Percentiles rank a stretch among this genome's conserved stretches.
phyloP scores from a whole-genome alignment of 176 grass and related monocot genomes.

The Pontederia paniculata region DNA sequence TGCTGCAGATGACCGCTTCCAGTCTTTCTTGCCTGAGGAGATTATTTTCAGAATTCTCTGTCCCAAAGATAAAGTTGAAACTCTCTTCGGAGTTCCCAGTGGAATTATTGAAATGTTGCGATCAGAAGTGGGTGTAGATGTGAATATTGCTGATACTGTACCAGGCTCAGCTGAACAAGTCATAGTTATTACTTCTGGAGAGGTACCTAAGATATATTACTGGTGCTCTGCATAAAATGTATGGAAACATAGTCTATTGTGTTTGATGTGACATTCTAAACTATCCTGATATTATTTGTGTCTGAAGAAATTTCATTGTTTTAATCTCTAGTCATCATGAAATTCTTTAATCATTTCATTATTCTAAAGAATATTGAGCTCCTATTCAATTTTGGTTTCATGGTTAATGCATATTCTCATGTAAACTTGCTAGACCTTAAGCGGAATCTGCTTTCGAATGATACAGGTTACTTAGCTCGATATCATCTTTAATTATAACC shows the following conservation, averaged over 20 bases:
- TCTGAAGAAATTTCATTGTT: no score
- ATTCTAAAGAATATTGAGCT: no score
- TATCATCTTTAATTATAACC: no score
- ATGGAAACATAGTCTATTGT: background rate
- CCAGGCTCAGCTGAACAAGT: conserved; percentile 67
- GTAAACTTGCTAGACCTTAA: no score
- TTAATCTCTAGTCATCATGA: no score
- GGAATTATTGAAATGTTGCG: conserved; percentile 79
- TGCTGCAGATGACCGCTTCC: conserved; percentile 40
- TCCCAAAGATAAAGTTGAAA: conserved; percentile 67
- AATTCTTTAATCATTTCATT: no score
- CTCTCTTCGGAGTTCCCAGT: conserved; percentile 39
- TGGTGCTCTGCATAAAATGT: background rate
- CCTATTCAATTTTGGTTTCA: no score
- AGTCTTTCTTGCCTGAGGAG: conserved; percentile 38
- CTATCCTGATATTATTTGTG: no score
- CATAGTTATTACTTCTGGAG: conserved; percentile 66
- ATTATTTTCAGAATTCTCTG: conserved; percentile 94
- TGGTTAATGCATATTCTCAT: no score
- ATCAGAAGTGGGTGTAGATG: conserved; percentile 77
- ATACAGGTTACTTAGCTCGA: no score
- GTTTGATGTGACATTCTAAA: background rate
- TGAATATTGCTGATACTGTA: conserved; percentile 60
- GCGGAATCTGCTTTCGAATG: no score
- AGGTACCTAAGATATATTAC: conserved; percentile 42